Conservation (phyloP, 148 eudicot genomes). For the Chenopodium suecicum region DNA sequence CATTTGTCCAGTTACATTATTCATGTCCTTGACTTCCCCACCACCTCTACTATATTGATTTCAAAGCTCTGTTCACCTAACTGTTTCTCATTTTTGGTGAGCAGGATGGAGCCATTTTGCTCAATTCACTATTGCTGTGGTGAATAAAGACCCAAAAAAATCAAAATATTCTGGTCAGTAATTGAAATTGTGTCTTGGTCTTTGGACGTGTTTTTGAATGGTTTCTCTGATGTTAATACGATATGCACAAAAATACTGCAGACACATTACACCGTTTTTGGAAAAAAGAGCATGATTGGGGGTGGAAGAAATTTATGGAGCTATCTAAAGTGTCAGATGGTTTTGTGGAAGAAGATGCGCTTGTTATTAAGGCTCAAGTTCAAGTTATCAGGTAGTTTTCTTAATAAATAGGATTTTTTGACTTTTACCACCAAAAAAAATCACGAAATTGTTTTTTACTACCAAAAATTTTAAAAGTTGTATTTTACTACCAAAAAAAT, state of each 20-base stretch:
- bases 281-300: conserved; percentile 99
- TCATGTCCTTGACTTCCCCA: neutral
- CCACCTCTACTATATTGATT: conserved; percentile 4
- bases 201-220: neutral
- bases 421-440: too few species aligned
- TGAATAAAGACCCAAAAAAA: conserved; percentile 86
- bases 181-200: neutral
- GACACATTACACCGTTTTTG: conserved; percentile 91
- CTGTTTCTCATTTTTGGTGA: conserved; percentile 9
- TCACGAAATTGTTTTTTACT: too few species aligned
- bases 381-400: conserved; percentile 75
- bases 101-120: conserved; percentile 97
- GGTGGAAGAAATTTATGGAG: conserved; percentile 99
- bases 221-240: conserved; percentile 8
- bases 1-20: neutral
- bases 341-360: conserved; percentile 71
- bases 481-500: too few species aligned
- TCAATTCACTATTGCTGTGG: conserved; percentile 91
- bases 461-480: too few species aligned
- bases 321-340: conserved; percentile 82
- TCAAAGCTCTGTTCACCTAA: neutral
- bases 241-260: conserved; percentile 24
- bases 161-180: conserved; percentile 82
- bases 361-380: conserved; percentile 87
- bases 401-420: too few species aligned